Conservation (phyloP, 2,329 filamentous ascomycete species). For the Cladorrhinum sp. region DNA sequence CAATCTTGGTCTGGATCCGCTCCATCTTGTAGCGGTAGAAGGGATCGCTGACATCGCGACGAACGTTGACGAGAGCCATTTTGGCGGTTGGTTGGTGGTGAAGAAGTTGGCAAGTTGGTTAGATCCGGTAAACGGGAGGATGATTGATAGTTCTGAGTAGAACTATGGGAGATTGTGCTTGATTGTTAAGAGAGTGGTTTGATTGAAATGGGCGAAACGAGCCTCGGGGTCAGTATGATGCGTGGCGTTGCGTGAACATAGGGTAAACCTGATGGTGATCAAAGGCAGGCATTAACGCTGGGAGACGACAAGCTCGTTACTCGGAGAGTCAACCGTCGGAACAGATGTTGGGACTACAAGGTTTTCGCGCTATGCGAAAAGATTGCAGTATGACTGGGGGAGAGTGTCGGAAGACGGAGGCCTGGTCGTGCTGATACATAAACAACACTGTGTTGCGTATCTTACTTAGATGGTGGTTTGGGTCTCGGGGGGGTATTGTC, state of each 20-base stretch:
- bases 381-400: constrained; percentile 92
- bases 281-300: constrained; percentile 57
- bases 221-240: constrained; percentile 53
- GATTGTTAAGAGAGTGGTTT: constrained; percentile 28
- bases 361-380: constrained; percentile 95
- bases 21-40: constrained; percentile 99
- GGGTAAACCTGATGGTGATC: constrained; percentile 51
- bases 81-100: constrained; percentile 48
- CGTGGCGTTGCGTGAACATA: constrained; percentile 54
- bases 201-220: constrained; percentile 36
- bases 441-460: constrained; percentile 59
- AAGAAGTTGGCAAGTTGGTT: constrained; percentile 5
- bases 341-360: constrained; percentile 83
- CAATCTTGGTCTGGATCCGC: constrained; percentile 95
- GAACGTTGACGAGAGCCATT: constrained; percentile 98
- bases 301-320: constrained; percentile 46
- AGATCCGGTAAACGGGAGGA: constrained; percentile 1
- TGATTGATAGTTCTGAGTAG: constrained; percentile 9
- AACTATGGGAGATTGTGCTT: constrained; percentile 40
- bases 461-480: constrained; percentile 24
- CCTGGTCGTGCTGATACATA: constrained; percentile 97
- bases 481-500: constrained; percentile 13
- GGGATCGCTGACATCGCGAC: constrained; percentile 94
- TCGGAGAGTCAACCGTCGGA: constrained; percentile 79
- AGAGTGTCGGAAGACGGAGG: constrained; percentile 90